These are phyloP conservation scores for Spathaspora arborariae DNA, from an alignment of 805 yeast genomes.

Conservation along the genomic window DNA sequence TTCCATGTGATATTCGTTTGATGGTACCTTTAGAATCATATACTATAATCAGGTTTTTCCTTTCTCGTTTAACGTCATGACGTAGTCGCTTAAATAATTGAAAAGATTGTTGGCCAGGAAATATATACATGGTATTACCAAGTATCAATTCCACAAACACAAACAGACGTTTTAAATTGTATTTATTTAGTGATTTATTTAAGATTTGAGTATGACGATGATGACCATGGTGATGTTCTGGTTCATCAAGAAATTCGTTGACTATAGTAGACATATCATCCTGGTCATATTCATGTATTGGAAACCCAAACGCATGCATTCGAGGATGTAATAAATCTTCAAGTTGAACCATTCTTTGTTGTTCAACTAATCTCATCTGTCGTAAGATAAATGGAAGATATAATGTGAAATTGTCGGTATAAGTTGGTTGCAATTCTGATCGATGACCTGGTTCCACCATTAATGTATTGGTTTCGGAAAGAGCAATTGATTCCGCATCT, in stretches of 20 bases:
- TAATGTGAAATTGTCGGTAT: slow-evolving; percentile 32
- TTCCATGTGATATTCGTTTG: slow-evolving; percentile 9
- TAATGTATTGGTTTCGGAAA: slow-evolving; percentile 39
- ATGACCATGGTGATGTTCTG: no score
- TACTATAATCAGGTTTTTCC: slow-evolving; percentile 17
- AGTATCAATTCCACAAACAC: slow-evolving; percentile 32
- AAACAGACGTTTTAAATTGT: slow-evolving; percentile 24
- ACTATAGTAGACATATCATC: slow-evolving; percentile 22
- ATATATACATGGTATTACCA: slow-evolving; percentile 24
- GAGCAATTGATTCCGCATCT: slow-evolving; percentile 9
- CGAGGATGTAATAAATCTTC: neutral
- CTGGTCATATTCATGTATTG: neutral
- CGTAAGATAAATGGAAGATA: slow-evolving; percentile 38
- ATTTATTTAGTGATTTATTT: slow-evolving; percentile 17
- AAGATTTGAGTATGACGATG: slow-evolving; percentile 13
- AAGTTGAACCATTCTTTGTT: neutral
- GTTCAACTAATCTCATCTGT: slow-evolving; percentile 18
- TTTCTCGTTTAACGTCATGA: slow-evolving; percentile 15
- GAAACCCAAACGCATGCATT: neutral
- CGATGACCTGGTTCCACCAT: slow-evolving; percentile 18
- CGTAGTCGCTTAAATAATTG: slow-evolving; percentile 25
- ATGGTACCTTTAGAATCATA: slow-evolving; percentile 19
- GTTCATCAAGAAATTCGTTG: slow-evolving; percentile 11
- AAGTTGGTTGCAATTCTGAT: slow-evolving; percentile 33
- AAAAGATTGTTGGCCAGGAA: slow-evolving; percentile 27